Base-by-base conservation (phyloP, 192 early-diverging fungal genomes). In the Entophlyctis helioformis region DNA sequence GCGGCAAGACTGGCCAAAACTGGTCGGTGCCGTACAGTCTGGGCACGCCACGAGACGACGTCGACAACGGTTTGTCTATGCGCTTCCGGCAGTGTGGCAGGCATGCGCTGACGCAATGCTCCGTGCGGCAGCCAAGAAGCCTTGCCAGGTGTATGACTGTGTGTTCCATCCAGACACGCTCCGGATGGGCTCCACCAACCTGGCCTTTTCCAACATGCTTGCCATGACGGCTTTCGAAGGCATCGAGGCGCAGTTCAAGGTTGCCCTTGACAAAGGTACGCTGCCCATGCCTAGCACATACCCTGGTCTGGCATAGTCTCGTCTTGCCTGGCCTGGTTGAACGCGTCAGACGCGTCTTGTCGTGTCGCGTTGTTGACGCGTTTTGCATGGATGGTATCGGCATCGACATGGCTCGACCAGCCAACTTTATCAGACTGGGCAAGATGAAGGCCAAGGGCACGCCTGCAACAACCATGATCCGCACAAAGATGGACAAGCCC, bases 21-120 rank as follows among this genome's bases (percentile, higher is more conserved):
- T 76, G 74, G 74, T 48, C 38, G 9, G 72, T 77, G 37, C 74
- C 74, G 10, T 76, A 77, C 46, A 72, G 67, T 50, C 45, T 77
- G 36, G 51, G 31, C 25, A 20, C 36, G 22, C 53, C 50, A 3
- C 44, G 66, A 23, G 60, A 69, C 24, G 74, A 77, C 59, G 35
- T 53, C n/a, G 74, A 76, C 59, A 41, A 70, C 38, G 60, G 69
- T 68, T 32, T 15, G 48, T 56, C 48, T 13, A 28, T 12, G 24
- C 0, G 29, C 36, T 21, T 39, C 18, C 25, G 21, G 16, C 18
- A 58, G 18, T 54, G 47, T 29, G 22, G 19, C 39, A 32, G 31
- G 43, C 6, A 32, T 28, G 31, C 8, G 0, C 31, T 46, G 28
- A 5, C 1, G 13, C 31, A 3, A 15, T 29, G 5, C 28, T 33